These are phyloP conservation scores for Aaosphaeria pasadenensis DNA, from an alignment of 2,329 filamentous ascomycete genomes.

Conservation along the genomic window DNA sequence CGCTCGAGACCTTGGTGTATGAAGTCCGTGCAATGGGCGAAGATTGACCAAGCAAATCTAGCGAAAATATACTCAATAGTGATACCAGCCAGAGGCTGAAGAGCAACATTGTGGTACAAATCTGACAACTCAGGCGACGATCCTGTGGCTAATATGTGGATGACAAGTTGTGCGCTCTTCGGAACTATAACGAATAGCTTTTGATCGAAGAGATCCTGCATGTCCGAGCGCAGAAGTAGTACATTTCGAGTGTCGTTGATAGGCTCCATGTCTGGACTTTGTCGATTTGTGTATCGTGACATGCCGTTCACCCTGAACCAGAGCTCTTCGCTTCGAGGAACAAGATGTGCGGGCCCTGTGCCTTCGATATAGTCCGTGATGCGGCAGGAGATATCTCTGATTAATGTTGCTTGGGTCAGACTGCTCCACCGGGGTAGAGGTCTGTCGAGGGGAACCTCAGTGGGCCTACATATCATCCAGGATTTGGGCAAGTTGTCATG, in stretches of 20 bases:
- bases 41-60: neutral
- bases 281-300: neutral
- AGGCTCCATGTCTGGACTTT: neutral
- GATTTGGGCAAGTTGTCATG: neutral
- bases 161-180: neutral
- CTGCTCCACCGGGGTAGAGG: neutral
- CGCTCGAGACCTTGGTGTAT: neutral
- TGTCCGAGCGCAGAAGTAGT: neutral
- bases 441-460: neutral
- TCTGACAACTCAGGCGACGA: neutral
- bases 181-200: neutral
- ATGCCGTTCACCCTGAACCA: neutral
- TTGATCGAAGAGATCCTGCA: neutral
- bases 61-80: neutral
- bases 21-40: neutral
- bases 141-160: neutral
- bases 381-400: neutral
- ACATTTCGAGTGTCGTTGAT: neutral
- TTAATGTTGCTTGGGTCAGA: neutral
- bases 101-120: neutral
- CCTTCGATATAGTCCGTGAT: neutral
- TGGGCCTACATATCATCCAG: neutral
- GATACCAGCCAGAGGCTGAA: neutral
- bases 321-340: neutral
- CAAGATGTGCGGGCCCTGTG: neutral